Percentiles rank a stretch among this genome's conserved stretches.
These are phyloP conservation scores for Suillus spraguei DNA, from an alignment of 768 basidiomycete genomes.

Conservation along the genomic window DNA sequence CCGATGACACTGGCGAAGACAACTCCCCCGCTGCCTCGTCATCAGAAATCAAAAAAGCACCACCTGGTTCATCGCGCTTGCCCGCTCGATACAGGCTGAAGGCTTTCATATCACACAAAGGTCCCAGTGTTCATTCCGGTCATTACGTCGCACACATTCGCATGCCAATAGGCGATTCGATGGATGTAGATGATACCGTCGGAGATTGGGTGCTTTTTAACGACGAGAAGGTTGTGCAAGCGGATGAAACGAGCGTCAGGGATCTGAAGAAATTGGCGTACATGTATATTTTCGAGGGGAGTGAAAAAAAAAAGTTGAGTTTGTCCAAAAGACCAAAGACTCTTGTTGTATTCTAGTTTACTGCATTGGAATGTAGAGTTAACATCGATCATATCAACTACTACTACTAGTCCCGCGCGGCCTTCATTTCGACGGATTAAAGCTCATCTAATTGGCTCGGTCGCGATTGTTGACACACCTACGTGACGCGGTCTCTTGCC, in stretches of 20 bases:
- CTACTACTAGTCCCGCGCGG: too few species aligned
- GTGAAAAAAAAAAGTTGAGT: conserved; percentile 6
- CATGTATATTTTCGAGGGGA: conserved; percentile 84
- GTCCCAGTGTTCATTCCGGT: conserved; percentile 91
- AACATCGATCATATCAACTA: not conserved
- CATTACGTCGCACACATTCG: conserved; percentile 89
- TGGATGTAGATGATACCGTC: conserved; percentile 38
- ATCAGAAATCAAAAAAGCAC: conserved; percentile 24
- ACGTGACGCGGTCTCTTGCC: too few species aligned
- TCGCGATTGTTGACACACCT: not conserved
- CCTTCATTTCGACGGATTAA: not conserved
- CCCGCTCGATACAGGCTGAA: conserved; percentile 83
- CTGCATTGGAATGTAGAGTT: conserved; percentile 4
- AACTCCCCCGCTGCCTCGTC: conserved; percentile 27
- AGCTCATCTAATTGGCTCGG: not conserved
- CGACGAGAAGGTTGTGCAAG: conserved; percentile 94
- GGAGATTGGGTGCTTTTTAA: conserved; percentile 88
- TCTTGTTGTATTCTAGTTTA: conserved; percentile 2
- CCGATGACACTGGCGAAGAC: conserved; percentile 80
- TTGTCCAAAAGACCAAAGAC: not conserved
- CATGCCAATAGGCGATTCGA: conserved; percentile 22
- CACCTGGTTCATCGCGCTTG: conserved; percentile 56
- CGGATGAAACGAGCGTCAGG: conserved; percentile 80
- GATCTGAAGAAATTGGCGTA: conserved; percentile 86
- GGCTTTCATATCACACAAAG: conserved; percentile 97